These are phyloP conservation scores for Zizania latifolia DNA, from an alignment of 176 grass and related monocot genomes.

Conservation along the genomic window DNA sequence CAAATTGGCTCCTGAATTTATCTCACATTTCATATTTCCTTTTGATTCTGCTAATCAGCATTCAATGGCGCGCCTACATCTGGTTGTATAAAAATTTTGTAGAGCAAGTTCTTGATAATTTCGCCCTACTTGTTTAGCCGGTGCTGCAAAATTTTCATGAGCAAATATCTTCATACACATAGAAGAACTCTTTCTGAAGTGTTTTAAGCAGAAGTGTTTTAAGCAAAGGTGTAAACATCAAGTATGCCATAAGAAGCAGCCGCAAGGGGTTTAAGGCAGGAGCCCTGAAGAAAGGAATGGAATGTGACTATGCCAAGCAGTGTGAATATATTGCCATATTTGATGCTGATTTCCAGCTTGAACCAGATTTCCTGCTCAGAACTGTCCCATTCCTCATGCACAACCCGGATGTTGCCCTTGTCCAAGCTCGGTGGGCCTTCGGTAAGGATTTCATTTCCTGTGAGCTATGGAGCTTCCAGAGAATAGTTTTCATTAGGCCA, in stretches of 20 bases:
- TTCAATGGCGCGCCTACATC: background rate
- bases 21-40: background rate
- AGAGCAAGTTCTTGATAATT: background rate
- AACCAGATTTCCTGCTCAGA: conserved; percentile 57
- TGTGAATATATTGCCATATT: conserved; percentile 77
- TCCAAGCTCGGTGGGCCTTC: conserved; percentile 76
- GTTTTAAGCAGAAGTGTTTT: too few species aligned
- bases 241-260: conserved; percentile 49
- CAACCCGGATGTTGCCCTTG: conserved; percentile 67
- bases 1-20: background rate
- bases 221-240: conserved; percentile 64
- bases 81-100: background rate
- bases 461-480: background rate
- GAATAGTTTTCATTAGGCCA: too few species aligned
- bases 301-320: conserved; percentile 47
- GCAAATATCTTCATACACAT: too few species aligned
- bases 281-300: conserved; percentile 81
- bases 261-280: conserved; percentile 78
- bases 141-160: too few species aligned
- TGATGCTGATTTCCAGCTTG: conserved; percentile 86
- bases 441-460: conserved; percentile 36
- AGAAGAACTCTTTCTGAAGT: too few species aligned
- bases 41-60: background rate
- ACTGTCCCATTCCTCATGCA: conserved; percentile 62
- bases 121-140: too few species aligned